phyloP scores from a whole-genome alignment of 2,329 filamentous ascomycete genomes.

The Phoma sp. region DNA sequence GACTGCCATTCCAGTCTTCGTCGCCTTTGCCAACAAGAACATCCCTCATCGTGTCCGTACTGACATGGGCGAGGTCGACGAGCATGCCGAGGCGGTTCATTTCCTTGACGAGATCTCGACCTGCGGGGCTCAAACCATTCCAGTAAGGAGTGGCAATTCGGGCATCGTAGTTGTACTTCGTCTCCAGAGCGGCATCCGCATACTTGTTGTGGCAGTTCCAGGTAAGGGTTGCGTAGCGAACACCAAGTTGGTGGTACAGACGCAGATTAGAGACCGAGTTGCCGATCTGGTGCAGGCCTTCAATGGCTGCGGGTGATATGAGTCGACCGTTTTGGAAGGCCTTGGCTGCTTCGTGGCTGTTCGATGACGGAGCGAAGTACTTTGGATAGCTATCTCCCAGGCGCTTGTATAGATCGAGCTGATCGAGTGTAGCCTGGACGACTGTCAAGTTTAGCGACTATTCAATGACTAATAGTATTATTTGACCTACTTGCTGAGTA shows the following conservation, averaged over 20 bases:
- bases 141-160: constrained; percentile 64
- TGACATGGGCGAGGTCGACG: constrained; percentile 84
- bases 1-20: constrained; percentile 71
- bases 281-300: constrained; percentile 89
- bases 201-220: constrained; percentile 94
- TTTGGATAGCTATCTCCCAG: constrained; percentile 70
- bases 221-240: constrained; percentile 86
- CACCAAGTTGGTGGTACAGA: constrained; percentile 77
- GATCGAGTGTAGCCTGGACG: constrained; percentile 73
- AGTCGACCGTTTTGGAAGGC: constrained; percentile 54
- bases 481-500: constrained; percentile 68
- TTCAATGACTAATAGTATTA: no score
- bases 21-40: constrained; percentile 68
- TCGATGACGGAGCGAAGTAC: constrained; percentile 70
- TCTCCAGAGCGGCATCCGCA: constrained; percentile 80
- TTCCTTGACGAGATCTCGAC: constrained; percentile 75
- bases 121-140: constrained; percentile 75
- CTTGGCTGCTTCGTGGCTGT: constrained; percentile 67
- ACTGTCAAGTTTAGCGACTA: constrained; percentile 50
- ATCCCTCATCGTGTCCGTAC: constrained; percentile 83
- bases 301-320: constrained; percentile 48
- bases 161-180: constrained; percentile 51
- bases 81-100: constrained; percentile 97
- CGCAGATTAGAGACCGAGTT: constrained; percentile 81
- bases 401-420: constrained; percentile 76